Conservation (phyloP, 352 stramenopile genomes). For the Phytophthora uliginosa region DNA sequence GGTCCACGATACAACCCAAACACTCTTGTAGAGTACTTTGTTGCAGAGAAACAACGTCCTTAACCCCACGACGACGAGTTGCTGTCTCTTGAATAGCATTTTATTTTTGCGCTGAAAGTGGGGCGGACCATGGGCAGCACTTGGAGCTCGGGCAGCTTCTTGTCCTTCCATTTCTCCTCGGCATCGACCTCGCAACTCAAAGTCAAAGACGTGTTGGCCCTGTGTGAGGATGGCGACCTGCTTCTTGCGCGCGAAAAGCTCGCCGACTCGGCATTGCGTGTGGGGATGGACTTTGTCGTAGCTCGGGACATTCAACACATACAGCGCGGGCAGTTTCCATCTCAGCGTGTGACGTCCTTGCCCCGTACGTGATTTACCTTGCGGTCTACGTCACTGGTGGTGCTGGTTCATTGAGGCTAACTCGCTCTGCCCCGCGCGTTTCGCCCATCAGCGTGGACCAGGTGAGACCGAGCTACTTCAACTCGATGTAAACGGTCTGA, state of each 20-base stretch:
- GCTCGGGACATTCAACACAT: conserved; percentile 58
- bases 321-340: conserved; percentile 59
- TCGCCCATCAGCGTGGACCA: conserved; percentile 41
- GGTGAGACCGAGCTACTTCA: conserved; percentile 25
- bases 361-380: conserved; percentile 39
- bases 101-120: conserved; percentile 7
- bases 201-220: conserved; percentile 51
- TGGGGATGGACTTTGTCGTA: conserved; percentile 52
- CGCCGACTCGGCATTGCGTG: conserved; percentile 36
- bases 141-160: conserved; percentile 22
- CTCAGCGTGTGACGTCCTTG: conserved; percentile 51
- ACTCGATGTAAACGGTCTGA: conserved; percentile 10
- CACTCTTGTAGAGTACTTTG: no score
- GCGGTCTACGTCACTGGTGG: neutral
- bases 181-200: conserved; percentile 14
- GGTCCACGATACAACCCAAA: no score
- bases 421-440: neutral
- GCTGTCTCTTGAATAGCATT: neutral
- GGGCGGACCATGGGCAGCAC: conserved; percentile 26
- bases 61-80: no score
- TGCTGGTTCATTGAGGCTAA: conserved; percentile 8
- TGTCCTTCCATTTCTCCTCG: neutral
- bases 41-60: neutral
- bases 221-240: conserved; percentile 68
- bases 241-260: conserved; percentile 62